These are phyloP conservation scores for Paecilomyces fulvus DNA, from an alignment of 2,329 filamentous ascomycete genomes.

Conservation along the genomic window DNA sequence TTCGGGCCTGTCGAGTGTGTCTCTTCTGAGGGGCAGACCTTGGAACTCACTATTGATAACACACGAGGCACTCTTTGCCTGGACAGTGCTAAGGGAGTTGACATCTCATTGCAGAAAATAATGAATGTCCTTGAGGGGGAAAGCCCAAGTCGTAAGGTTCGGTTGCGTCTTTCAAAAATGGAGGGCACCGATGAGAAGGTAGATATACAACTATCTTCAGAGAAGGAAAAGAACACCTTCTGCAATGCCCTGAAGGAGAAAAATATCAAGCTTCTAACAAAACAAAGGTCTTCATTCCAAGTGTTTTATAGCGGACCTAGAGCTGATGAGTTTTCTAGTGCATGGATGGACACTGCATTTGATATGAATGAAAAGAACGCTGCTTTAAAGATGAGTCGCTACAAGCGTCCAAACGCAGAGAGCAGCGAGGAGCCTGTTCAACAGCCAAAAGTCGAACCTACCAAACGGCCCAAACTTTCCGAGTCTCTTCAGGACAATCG, in stretches of 20 bases:
- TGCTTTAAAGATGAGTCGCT: conserved; percentile 1
- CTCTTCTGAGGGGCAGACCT: conserved; percentile 1
- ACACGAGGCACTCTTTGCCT: conserved; percentile 5
- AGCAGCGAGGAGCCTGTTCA: conserved; percentile 2
- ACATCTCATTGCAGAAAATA: conserved; percentile 16
- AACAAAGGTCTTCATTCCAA: conserved; percentile 15
- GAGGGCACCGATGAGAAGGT: conserved; percentile 10
- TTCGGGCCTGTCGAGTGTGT: conserved; percentile 11
- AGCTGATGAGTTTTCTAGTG: conserved; percentile 14
- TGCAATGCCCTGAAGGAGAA: conserved; percentile 7
- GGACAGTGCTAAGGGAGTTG: neutral
- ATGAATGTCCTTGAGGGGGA: conserved; percentile 11
- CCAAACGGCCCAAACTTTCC: conserved; percentile 23
- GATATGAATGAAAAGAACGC: conserved; percentile 8
- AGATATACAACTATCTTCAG: conserved; percentile 21
- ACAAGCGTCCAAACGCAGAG: conserved; percentile 11
- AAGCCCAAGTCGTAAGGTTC: conserved; percentile 18
- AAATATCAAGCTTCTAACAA: conserved; percentile 10
- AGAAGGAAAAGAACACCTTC: conserved; percentile 14
- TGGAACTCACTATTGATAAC: conserved; percentile 10
- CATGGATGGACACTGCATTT: conserved; percentile 27
- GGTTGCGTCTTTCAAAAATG: conserved; percentile 17
- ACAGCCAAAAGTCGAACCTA: conserved; percentile 4
- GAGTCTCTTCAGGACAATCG: conserved; percentile 18
- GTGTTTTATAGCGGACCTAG: neutral